Evolutionary conservation across 1,139 yeast genomes (phyloP).

Genomic region (Zygosaccharomyces sapae): DNA sequence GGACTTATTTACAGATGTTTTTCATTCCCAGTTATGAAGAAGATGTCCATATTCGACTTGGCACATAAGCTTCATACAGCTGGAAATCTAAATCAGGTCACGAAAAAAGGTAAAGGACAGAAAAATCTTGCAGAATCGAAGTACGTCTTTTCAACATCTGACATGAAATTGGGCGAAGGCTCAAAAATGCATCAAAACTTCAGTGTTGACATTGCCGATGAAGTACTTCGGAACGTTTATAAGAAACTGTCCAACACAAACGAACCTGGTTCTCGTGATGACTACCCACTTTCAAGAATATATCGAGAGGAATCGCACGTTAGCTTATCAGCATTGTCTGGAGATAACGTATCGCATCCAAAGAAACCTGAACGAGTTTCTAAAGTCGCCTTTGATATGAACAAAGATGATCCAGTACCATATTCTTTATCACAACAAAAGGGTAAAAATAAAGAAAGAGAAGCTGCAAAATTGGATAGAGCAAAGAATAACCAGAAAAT

Average conservation of each 20-base stretch:
- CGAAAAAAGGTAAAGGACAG: background rate
- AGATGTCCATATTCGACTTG: slow-evolving; percentile 27
- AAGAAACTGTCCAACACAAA: slow-evolving; percentile 23
- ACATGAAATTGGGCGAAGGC: slow-evolving; percentile 23
- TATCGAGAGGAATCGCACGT: slow-evolving; percentile 11
- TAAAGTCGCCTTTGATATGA: slow-evolving; percentile 30
- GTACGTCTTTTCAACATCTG: slow-evolving; percentile 32
- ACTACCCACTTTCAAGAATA: slow-evolving; percentile 12
- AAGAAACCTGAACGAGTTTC: slow-evolving; percentile 19
- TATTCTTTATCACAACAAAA: slow-evolving; percentile 8
- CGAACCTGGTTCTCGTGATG: slow-evolving; percentile 2
- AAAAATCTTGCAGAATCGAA: slow-evolving; percentile 9
- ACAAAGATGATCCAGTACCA: slow-evolving; percentile 9
- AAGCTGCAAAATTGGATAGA: slow-evolving; percentile 19
- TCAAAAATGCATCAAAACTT: slow-evolving; percentile 9
- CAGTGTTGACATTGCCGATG: slow-evolving; percentile 28
- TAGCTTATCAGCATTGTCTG: slow-evolving; percentile 9
- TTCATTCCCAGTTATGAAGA: slow-evolving; percentile 59
- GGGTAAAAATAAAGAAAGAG: slow-evolving; percentile 24
- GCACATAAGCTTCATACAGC: slow-evolving; percentile 12
- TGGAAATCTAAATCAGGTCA: slow-evolving; percentile 4
- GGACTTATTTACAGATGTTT: slow-evolving; percentile 79
- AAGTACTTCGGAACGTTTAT: slow-evolving; percentile 28
- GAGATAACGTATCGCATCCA: slow-evolving; percentile 9
- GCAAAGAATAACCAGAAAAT: slow-evolving; percentile 37